Evolutionary conservation across 208 protist genomes (phyloP), one percentile per base, ranked within the genome.

Genomic region (Leishmania amazonensis): DNA sequence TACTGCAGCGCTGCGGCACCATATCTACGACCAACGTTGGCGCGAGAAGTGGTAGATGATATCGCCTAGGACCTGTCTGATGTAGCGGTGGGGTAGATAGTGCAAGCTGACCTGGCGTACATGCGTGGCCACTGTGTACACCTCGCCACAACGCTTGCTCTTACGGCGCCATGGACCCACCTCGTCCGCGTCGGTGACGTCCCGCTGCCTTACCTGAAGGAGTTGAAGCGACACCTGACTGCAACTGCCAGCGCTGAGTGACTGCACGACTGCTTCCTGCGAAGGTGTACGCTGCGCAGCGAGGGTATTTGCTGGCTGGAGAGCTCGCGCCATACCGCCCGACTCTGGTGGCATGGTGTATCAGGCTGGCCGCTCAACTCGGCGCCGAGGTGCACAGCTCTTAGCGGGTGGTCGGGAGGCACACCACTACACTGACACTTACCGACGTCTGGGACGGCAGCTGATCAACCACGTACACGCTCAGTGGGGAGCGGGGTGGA

Each of bases 71-170:
- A 7, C 21, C 8, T 4, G 38, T 65, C 78, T 54, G 78, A 85
- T 53, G 72, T 82, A n/a, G 78, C 78, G 35, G 68, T 80, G 0
- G 81, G 84, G 24, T 86, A 90, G 8, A 77, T 86, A 1, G 78
- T 94, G 7, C 85, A 93, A 40, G 60, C 84, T 35, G 72, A 96
- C 38, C 81, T 91, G 51, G 85, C 88, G 80, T 76, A 97, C 54
- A 93, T 95, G 84, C 86, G 96, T 31, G 95, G 94, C 65, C 90
- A 91, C 51, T 96, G 89, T 11, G 91, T 82, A 45, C 76, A 91
- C 0, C 86, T 91, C 4, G 58, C 35, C 4, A 17, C 38, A 6
- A 28, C 28, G 45, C 58, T 58, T 76, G 17, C 47, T 1, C 24
- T 15, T 1, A 9, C 13, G 7, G 68, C 62, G 58, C 51, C n/a